A percentile compares a stretch with the other conserved stretches of the same genome.
Conservation (phyloP, 2,329 filamentous ascomycete species). For the Diaporthe capsici region DNA sequence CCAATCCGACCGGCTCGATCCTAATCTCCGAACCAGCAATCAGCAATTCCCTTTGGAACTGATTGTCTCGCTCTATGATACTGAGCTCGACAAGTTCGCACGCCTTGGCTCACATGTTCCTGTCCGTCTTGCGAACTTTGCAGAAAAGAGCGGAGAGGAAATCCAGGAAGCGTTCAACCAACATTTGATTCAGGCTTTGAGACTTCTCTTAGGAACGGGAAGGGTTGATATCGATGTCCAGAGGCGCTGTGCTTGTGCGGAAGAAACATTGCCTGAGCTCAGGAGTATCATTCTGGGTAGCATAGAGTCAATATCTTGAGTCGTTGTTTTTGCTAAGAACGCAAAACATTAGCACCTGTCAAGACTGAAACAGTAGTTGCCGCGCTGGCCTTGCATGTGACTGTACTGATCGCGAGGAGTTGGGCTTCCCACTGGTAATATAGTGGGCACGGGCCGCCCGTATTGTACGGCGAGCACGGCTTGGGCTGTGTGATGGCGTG, state of each 20-base stretch:
- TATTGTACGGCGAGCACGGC: too few species aligned
- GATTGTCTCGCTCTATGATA: not conserved
- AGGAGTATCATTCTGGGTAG: not conserved
- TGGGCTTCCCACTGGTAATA: too few species aligned
- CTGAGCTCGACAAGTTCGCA: too few species aligned
- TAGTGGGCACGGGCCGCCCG: too few species aligned
- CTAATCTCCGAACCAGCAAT: conserved; percentile 14
- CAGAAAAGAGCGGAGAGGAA: too few species aligned
- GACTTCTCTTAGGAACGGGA: not conserved
- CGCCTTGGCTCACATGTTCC: too few species aligned
- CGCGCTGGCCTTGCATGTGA: too few species aligned
- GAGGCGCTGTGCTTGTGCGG: not conserved
- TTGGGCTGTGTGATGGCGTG: too few species aligned
- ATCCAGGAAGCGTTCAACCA: not conserved
- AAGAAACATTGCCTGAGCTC: not conserved
- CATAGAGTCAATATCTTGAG: not conserved
- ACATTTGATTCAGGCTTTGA: not conserved
- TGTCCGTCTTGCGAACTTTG: too few species aligned
- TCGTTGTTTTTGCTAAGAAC: not conserved
- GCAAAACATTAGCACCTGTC: not conserved
- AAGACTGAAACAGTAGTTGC: not conserved
- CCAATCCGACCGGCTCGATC: not conserved
- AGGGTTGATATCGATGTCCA: not conserved
- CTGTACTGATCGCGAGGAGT: too few species aligned
- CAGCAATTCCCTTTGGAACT: not conserved